Evolutionary conservation across 2,329 filamentous ascomycete species (phyloP).

Genomic region (Diaporthe caulivora): DNA sequence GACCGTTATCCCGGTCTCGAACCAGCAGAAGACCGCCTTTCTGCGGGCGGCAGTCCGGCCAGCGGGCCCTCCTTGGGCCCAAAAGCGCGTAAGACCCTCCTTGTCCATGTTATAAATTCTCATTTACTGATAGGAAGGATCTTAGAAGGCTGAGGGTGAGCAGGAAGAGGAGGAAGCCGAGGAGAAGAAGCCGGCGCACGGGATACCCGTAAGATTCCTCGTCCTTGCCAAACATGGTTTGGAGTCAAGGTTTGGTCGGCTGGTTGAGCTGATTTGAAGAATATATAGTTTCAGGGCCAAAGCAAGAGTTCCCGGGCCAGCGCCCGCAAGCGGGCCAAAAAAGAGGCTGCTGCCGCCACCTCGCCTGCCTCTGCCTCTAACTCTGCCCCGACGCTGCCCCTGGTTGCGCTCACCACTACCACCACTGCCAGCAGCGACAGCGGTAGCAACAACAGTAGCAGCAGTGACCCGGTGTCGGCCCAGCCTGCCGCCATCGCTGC

Average conservation of each 20-base stretch:
- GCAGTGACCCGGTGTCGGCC: too few species aligned
- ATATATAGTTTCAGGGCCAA: not conserved
- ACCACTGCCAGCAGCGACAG: too few species aligned
- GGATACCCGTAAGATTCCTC: not conserved
- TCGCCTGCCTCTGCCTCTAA: not conserved
- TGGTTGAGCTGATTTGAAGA: not conserved
- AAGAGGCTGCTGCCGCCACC: too few species aligned
- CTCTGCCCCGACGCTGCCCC: too few species aligned
- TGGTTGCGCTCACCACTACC: too few species aligned
- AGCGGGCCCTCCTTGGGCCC: not conserved
- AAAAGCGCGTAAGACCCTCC: not conserved
- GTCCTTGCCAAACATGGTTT: not conserved
- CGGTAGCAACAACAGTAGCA: too few species aligned
- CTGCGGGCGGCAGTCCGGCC: not conserved
- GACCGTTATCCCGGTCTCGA: not conserved
- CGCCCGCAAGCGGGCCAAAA: not conserved
- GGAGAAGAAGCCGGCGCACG: not conserved
- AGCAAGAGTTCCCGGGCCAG: not conserved
- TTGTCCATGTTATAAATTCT: not conserved
- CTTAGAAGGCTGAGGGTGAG: not conserved
- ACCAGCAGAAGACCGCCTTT: not conserved
- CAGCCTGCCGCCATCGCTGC: too few species aligned
- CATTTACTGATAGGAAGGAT: not conserved
- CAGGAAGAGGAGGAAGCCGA: not conserved
- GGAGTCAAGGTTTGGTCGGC: not conserved